Evolutionary conservation across 1,139 yeast genomes (phyloP).

Genomic region (Taphrina deformans): DNA sequence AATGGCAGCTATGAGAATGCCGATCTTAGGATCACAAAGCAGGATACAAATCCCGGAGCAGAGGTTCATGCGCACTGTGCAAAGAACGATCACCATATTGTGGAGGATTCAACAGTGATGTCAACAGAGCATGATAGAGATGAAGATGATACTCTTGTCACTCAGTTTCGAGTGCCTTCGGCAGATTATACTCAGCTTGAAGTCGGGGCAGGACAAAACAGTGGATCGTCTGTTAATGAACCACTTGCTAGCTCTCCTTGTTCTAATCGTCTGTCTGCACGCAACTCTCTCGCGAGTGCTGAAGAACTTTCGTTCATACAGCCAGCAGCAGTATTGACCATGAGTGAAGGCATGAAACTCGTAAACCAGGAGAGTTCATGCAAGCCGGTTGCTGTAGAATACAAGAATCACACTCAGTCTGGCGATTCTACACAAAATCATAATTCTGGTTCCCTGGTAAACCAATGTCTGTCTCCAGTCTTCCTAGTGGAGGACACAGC

Average conservation of each 20-base stretch:
- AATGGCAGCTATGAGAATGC: background rate
- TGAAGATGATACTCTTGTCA: too few relatives aligned
- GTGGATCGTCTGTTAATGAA: background rate
- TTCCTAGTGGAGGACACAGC: background rate
- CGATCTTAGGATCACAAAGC: background rate
- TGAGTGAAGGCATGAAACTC: background rate
- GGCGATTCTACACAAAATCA: background rate
- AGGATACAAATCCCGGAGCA: background rate
- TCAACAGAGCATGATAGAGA: too few relatives aligned
- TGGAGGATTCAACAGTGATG: background rate
- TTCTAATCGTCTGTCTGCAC: background rate
- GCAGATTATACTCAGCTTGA: background rate
- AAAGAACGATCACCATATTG: background rate
- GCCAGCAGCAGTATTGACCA: background rate
- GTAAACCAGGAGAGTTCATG: background rate
- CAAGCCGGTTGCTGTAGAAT: background rate
- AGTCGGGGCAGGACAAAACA: background rate
- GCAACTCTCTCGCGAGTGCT: background rate
- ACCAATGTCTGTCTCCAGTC: background rate
- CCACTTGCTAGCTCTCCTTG: background rate
- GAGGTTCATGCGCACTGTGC: background rate
- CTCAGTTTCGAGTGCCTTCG: background rate
- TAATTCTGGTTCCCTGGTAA: background rate
- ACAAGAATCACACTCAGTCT: background rate
- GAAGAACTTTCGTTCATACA: constrained; percentile 1